phyloP scores from a whole-genome alignment of 1,284 basidiomycete species.

The Trichosporon asahii region DNA sequence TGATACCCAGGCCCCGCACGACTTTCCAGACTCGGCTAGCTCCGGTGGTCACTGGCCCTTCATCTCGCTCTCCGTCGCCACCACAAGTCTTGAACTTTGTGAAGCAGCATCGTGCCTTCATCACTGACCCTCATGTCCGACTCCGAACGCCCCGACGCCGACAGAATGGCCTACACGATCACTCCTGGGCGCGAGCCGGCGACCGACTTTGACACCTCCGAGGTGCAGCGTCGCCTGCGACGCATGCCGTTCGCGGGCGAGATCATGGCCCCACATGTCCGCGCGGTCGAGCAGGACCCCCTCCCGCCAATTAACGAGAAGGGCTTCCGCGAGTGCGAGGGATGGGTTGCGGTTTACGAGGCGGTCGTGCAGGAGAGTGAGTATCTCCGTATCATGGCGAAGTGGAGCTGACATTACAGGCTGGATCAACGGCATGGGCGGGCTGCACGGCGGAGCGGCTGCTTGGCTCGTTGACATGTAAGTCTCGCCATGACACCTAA shows the following conservation, averaged over 20 bases:
- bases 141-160: background rate
- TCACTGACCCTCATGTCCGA: background rate
- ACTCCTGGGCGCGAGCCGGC: conserved; percentile 6
- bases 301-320: conserved; percentile 11
- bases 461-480: conserved; percentile 41
- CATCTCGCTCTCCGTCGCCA: background rate
- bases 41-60: background rate
- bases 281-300: conserved; percentile 3
- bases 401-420: conserved; percentile 19
- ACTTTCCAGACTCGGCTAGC: background rate
- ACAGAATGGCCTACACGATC: background rate
- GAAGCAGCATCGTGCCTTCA: background rate
- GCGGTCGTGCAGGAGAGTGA: conserved; percentile 11
- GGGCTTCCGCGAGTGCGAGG: conserved; percentile 13
- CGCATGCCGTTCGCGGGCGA: conserved; percentile 18
- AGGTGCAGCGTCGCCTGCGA: background rate
- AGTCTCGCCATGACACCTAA: background rate
- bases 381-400: background rate
- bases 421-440: conserved; percentile 34
- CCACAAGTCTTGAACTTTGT: background rate
- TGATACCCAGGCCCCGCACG: background rate
- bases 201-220: conserved; percentile 8
- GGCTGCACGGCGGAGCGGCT: conserved; percentile 37
- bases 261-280: conserved; percentile 7
- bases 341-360: conserved; percentile 13